Conservation (phyloP, 768 basidiomycete genomes). For the Mycena belliarum region DNA sequence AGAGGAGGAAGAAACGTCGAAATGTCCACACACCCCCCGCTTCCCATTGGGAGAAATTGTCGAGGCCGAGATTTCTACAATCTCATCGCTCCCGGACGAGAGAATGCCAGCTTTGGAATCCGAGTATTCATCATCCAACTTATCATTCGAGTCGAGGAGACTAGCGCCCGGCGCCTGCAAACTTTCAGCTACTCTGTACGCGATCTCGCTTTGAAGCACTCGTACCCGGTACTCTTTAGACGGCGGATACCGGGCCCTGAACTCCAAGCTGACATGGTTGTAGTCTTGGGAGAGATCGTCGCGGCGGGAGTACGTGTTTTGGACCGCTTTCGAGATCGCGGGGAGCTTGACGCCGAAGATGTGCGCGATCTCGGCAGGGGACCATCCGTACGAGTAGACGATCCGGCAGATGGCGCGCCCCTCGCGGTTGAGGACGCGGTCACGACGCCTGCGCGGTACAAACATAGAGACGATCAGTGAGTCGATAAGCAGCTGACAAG, state of each 20-base stretch:
- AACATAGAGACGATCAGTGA: neutral
- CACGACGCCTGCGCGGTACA: neutral
- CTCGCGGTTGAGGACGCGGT: neutral
- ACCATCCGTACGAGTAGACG: neutral
- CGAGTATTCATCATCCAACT: too few species aligned
- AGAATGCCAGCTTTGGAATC: neutral
- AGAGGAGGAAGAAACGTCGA: neutral
- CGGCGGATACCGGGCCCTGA: neutral
- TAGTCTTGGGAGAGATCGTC: neutral
- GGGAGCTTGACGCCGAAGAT: neutral
- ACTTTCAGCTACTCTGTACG: too few species aligned
- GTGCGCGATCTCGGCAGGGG: neutral
- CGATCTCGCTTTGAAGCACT: neutral
- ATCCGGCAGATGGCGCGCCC: neutral
- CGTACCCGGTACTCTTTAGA: neutral
- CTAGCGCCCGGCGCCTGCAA: too few species aligned
- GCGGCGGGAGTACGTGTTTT: neutral
- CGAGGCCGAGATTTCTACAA: neutral
- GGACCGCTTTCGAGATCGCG: neutral
- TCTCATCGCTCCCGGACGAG: neutral
- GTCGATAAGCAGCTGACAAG: neutral
- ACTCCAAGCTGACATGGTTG: neutral
- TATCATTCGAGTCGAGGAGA: neutral
- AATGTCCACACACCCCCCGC: neutral
- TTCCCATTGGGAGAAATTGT: neutral